phyloP scores from a whole-genome alignment of 768 basidiomycete genomes.

The Cantharellus anzutake region DNA sequence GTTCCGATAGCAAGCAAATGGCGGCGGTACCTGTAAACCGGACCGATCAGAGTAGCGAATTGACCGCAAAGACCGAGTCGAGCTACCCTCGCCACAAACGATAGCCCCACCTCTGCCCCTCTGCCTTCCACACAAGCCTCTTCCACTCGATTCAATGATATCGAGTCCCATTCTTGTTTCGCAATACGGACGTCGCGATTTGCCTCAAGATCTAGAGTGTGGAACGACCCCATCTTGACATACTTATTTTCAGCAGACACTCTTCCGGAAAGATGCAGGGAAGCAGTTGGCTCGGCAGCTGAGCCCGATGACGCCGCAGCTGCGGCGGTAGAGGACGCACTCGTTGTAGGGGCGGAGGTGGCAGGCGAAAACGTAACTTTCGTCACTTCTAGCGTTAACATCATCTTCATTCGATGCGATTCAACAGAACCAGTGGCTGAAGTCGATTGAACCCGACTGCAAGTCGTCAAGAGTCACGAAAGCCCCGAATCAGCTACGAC shows the following conservation, averaged over 20 bases:
- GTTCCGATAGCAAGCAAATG: conserved; percentile 87
- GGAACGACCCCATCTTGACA: conserved; percentile 83
- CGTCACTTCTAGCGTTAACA: conserved; percentile 65
- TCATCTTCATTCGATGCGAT: conserved; percentile 70
- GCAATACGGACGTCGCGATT: conserved; percentile 83
- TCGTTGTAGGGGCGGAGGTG: conserved; percentile 28
- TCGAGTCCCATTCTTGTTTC: conserved; percentile 83
- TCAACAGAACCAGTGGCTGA: conserved; percentile 89
- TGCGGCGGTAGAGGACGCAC: conserved; percentile 13
- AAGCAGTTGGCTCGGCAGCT: conserved; percentile 17
- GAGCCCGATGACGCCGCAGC: conserved; percentile 13
- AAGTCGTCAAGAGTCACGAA: not conserved
- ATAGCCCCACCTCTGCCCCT: conserved; percentile 91
- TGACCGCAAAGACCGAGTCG: not conserved
- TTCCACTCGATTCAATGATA: conserved; percentile 61
- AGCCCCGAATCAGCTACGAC: conserved; percentile 9
- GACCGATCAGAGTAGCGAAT: not conserved
- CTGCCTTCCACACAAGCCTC: conserved; percentile 85
- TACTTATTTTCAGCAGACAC: conserved; percentile 74
- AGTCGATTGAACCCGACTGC: conserved; percentile 69
- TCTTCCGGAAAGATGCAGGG: conserved; percentile 72
- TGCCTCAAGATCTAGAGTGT: conserved; percentile 83
- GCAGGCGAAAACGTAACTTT: conserved; percentile 69
- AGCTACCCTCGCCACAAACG: conserved; percentile 75
- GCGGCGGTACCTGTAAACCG: conserved; percentile 47